Conservation (phyloP, 2,329 filamentous ascomycete genomes). For the Dothistroma septosporum region DNA sequence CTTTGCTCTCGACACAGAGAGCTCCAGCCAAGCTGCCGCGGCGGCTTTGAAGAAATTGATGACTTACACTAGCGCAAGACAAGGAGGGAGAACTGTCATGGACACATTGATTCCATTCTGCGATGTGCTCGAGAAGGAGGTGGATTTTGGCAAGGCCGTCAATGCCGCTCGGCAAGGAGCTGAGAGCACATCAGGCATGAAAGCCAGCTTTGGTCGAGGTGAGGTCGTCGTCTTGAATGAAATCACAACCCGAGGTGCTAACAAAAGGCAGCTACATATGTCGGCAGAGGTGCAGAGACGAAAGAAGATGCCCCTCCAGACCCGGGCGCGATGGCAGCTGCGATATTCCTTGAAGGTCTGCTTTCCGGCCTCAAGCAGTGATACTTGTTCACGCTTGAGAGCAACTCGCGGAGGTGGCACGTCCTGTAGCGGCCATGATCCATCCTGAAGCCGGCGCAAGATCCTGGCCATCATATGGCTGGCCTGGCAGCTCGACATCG, state of each 20-base stretch:
- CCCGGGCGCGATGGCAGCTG: conserved; percentile 37
- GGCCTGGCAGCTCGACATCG: too few species aligned
- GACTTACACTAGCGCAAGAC: conserved; percentile 35
- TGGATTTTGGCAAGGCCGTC: conserved; percentile 30
- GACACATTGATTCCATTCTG: conserved; percentile 39
- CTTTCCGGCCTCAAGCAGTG: conserved; percentile 24
- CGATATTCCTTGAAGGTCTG: conserved; percentile 35
- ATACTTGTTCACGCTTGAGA: too few species aligned
- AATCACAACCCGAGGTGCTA: conserved; percentile 4
- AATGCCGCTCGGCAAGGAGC: conserved; percentile 33
- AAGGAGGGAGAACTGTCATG: conserved; percentile 38
- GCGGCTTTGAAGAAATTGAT: conserved; percentile 43
- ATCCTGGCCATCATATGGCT: too few species aligned
- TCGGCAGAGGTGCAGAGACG: conserved; percentile 25
- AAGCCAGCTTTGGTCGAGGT: conserved; percentile 36
- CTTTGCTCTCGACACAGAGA: conserved; percentile 25
- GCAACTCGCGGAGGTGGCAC: too few species aligned
- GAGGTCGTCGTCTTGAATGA: conserved; percentile 5
- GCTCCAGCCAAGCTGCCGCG: conserved; percentile 31
- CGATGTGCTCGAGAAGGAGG: conserved; percentile 30
- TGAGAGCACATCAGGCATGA: conserved; percentile 35
- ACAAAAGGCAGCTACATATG: conserved; percentile 31
- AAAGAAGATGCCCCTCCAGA: conserved; percentile 32
- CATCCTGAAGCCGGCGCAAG: too few species aligned
- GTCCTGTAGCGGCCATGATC: too few species aligned